Percentiles rank a stretch among this genome's conserved stretches.
Conservation (phyloP, 805 yeast genomes). For the Brettanomyces bruxellensis region DNA sequence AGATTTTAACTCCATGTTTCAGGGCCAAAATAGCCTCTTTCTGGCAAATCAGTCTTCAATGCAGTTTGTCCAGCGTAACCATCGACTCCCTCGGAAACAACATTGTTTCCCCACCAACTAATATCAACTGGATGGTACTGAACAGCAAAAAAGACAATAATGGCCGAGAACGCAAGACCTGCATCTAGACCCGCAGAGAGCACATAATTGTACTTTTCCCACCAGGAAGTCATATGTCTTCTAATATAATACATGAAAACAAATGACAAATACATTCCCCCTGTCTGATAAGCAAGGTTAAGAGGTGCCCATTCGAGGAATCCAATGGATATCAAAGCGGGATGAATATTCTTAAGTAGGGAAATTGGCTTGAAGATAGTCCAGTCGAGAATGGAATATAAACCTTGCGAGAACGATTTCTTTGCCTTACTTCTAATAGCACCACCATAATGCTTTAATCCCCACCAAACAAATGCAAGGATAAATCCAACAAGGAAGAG, state of each 20-base stretch:
- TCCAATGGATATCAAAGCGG: conserved; percentile 58
- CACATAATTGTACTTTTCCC: conserved; percentile 68
- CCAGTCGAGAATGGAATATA: conserved; percentile 5
- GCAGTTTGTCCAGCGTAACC: conserved; percentile 6
- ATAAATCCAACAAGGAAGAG: conserved; percentile 57
- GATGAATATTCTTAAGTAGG: conserved; percentile 41
- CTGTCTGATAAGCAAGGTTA: conserved; percentile 56
- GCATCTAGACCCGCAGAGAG: conserved; percentile 61
- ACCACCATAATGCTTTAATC: conserved; percentile 15
- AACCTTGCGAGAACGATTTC: conserved; percentile 26
- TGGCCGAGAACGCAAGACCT: conserved; percentile 56
- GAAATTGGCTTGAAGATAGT: conserved; percentile 10
- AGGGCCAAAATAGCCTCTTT: conserved; percentile 3
- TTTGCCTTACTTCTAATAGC: neutral
- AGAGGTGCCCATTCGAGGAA: conserved; percentile 67
- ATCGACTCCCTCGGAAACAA: conserved; percentile 15
- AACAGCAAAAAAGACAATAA: conserved; percentile 46
- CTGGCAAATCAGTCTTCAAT: conserved; percentile 1
- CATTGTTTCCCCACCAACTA: conserved; percentile 63
- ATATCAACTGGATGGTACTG: conserved; percentile 30
- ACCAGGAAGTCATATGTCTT: conserved; percentile 53
- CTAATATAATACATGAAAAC: conserved; percentile 44
- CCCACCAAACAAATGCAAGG: conserved; percentile 33
- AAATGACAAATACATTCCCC: conserved; percentile 47
- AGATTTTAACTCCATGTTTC: conserved; percentile 1